phyloP scores from a whole-genome alignment of 257 asterid genomes.

The Petrea volubilis region DNA sequence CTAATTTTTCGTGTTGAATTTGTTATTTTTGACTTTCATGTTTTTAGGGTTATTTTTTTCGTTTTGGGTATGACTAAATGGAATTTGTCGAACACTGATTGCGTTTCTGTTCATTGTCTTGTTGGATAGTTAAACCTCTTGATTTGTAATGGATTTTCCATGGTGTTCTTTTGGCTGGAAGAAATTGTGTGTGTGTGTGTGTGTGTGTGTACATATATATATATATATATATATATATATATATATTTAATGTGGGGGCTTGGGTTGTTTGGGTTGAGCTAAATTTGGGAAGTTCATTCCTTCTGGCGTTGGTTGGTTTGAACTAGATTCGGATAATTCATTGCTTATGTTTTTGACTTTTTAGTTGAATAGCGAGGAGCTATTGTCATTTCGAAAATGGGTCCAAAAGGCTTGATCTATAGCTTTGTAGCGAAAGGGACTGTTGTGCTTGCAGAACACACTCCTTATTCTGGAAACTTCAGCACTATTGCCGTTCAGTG shows the following conservation, averaged over 20 bases:
- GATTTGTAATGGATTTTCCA: background rate
- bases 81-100: background rate
- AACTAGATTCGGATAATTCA: conserved; percentile 5
- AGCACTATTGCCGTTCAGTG: conserved; percentile 98
- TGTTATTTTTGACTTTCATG: background rate
- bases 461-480: conserved; percentile 94
- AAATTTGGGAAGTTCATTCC: conserved; percentile 4
- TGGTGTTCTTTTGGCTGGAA: conserved; percentile 1
- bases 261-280: background rate
- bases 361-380: conserved; percentile 9
- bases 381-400: conserved; percentile 45
- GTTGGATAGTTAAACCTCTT: background rate
- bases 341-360: background rate
- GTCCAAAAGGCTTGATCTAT: conserved; percentile 90
- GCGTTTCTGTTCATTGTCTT: background rate
- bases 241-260: background rate
- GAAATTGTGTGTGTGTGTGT: conserved; percentile 1
- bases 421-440: conserved; percentile 98
- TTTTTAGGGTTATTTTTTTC: conserved; percentile 20
- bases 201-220: no score
- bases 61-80: background rate
- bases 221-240: no score
- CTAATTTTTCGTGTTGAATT: background rate
- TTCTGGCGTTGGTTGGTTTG: background rate
- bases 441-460: conserved; percentile 96